Percentiles rank a stretch among this genome's conserved stretches.
Conservation (phyloP, 1,139 yeast species). For the Nadsonia starkeyi-henricii region DNA sequence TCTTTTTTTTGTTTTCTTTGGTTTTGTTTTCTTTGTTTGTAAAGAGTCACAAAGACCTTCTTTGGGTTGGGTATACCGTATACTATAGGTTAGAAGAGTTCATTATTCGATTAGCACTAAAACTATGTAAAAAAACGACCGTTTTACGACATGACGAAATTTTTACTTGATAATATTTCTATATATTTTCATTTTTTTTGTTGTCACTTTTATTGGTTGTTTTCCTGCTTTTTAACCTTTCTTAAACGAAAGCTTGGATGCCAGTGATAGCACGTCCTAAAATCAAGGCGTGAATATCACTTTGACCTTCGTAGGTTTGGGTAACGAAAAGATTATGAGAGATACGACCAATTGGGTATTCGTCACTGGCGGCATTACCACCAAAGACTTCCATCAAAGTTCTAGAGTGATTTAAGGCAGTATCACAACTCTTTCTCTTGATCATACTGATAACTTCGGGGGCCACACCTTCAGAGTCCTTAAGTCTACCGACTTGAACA, state of each 20-base stretch:
- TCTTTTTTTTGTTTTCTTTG: too few species aligned
- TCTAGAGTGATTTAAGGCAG: constrained; percentile 26
- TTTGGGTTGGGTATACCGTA: too few species aligned
- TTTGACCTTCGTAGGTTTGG: constrained; percentile 33
- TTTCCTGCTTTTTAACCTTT: too few species aligned
- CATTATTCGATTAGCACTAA: too few species aligned
- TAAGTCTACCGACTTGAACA: constrained; percentile 30
- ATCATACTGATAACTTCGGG: constrained; percentile 33
- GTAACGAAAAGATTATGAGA: constrained; percentile 31
- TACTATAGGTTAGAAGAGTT: too few species aligned
- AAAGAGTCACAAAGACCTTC: too few species aligned
- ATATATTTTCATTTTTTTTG: too few species aligned
- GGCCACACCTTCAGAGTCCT: constrained; percentile 25
- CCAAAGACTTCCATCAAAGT: constrained; percentile 31
- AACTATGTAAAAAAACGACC: too few species aligned
- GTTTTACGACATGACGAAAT: too few species aligned
- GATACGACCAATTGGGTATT: constrained; percentile 31
- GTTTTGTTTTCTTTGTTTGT: too few species aligned
- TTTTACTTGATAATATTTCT: too few species aligned
- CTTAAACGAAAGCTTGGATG: constrained; percentile 24
- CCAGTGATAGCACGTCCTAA: constrained; percentile 33
- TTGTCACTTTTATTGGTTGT: too few species aligned
- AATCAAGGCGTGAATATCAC: constrained; percentile 31
- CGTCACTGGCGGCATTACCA: constrained; percentile 31
- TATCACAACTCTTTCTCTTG: constrained; percentile 31